Evolutionary conservation across 1,139 yeast species (phyloP), one percentile per base, ranked within the genome.

Genomic region (Kodamaea suecica): DNA sequence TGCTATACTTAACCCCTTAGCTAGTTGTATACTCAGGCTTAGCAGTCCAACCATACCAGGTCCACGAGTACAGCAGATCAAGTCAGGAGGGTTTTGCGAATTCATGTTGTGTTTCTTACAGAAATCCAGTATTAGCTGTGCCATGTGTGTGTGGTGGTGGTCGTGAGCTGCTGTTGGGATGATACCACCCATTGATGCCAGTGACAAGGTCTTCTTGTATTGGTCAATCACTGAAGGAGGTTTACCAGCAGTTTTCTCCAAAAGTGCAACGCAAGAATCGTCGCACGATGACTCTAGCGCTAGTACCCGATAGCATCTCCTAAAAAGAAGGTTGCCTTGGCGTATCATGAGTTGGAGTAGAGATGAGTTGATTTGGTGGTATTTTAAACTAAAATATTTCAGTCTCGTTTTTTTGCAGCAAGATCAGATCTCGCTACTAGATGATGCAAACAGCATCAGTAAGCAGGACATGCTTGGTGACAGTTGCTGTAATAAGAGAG

Each of bases 21-120:
- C 95, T 28, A 87, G 61, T 49, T 84, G 94, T 27, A 85, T 66
- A 2, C 97, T 94, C 0, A 87, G 84, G 11, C 87, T 74, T 14
- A 92, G 63, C 0, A 95, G 83, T 0, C 97, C 97, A 11, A 81
- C 75, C 97, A 94, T 88, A 0, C 99, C 99, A 0, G 99, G 99
- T 0, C 99, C 99, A 47, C 95, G 64, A 0, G 99, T 92, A 7
- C 84, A 95, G 55, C 95, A 84, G 2, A 92, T 72, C 30, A 92
- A 53, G 52, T 86, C 95, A 0, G 95, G 88, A 1, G 73, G 72
- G 5, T 53, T 50, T 0, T 24, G 21, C 0, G 59, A 39, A 7
- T 45, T 37, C 10, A 68, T 27, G 2, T 41, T 40, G 39, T 69
- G 57, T 30, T 55, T 54, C 1, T 27, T 17, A 27, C 62, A 55